Conservation (phyloP, 805 yeast species). For the Saturnispora ahearnii region DNA sequence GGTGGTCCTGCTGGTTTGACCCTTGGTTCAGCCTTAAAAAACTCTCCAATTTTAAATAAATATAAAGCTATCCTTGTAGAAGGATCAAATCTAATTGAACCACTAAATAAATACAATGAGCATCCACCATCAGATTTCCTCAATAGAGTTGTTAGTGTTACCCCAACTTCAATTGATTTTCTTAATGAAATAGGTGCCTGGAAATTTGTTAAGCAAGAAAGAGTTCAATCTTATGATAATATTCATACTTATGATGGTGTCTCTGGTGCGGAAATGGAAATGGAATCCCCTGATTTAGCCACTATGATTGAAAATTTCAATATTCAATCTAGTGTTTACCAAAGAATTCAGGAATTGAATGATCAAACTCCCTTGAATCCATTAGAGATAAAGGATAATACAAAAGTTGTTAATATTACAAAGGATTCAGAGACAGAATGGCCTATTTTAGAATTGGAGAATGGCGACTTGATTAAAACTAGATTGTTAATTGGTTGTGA, state of each 20-base stretch:
- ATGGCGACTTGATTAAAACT: constrained; percentile 56
- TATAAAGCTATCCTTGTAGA: constrained; percentile 67
- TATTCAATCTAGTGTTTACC: constrained; percentile 64
- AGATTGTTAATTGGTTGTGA: constrained; percentile 90
- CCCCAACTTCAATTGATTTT: constrained; percentile 68
- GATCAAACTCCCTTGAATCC: constrained; percentile 14
- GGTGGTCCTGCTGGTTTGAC: constrained; percentile 98
- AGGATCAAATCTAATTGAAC: constrained; percentile 45
- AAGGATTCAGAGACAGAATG: constrained; percentile 39
- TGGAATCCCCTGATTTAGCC: constrained; percentile 59
- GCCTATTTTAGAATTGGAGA: constrained; percentile 66
- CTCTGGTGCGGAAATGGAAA: constrained; percentile 61
- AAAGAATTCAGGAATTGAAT: constrained; percentile 39
- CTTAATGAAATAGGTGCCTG: constrained; percentile 69
- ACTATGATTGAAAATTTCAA: constrained; percentile 87
- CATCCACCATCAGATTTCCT: constrained; percentile 46
- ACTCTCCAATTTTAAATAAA: constrained; percentile 50
- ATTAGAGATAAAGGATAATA: constrained; percentile 48
- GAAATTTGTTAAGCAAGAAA: constrained; percentile 55
- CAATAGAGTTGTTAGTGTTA: constrained; percentile 77
- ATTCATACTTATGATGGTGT: constrained; percentile 80
- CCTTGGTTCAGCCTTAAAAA: constrained; percentile 69
- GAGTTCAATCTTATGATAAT: constrained; percentile 72
- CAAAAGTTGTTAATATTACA: constrained; percentile 54
- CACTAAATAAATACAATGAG: constrained; percentile 38